These are phyloP conservation scores for Quercus parvula DNA, from an alignment of 306 rosid species.

Conservation along the genomic window DNA sequence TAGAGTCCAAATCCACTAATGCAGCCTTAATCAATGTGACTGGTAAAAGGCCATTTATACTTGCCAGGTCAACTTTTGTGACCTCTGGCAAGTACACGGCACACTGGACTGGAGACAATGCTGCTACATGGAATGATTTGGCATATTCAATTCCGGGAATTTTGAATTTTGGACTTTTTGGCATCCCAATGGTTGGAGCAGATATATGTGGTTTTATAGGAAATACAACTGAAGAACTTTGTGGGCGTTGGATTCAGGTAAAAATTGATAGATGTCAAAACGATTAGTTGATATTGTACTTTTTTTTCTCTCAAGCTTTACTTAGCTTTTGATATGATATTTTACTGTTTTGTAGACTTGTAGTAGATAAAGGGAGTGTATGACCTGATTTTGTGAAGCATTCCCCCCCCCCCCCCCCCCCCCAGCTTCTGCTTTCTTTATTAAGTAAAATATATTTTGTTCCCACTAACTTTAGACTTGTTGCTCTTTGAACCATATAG, in stretches of 20 bases:
- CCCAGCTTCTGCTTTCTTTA: too few species aligned
- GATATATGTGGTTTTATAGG: slow-evolving; percentile 81
- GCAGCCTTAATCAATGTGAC: slow-evolving; percentile 47
- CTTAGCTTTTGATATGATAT: background rate
- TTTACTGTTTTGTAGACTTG: background rate
- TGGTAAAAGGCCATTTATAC: slow-evolving; percentile 84
- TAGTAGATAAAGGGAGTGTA: background rate
- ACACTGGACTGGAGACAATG: slow-evolving; percentile 96
- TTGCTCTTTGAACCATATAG: too few species aligned
- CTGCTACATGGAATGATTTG: slow-evolving; percentile 81
- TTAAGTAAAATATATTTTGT: too few species aligned
- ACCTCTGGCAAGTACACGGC: slow-evolving; percentile 88
- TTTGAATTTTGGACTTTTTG: slow-evolving; percentile 71
- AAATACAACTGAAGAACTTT: slow-evolving; percentile 80
- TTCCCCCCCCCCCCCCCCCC: background rate
- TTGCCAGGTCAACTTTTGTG: slow-evolving; percentile 79
- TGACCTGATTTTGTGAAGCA: background rate
- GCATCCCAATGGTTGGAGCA: slow-evolving; percentile 94
- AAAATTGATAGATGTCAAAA: background rate
- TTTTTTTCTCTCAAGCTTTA: background rate
- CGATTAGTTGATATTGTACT: background rate
- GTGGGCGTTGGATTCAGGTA: slow-evolving; percentile 95
- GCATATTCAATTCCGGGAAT: slow-evolving; percentile 69
- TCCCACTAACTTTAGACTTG: too few species aligned
- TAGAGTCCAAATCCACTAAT: slow-evolving; percentile 64